phyloP scores from a whole-genome alignment of 2,329 filamentous ascomycete genomes.

The Diaporthe sp. region DNA sequence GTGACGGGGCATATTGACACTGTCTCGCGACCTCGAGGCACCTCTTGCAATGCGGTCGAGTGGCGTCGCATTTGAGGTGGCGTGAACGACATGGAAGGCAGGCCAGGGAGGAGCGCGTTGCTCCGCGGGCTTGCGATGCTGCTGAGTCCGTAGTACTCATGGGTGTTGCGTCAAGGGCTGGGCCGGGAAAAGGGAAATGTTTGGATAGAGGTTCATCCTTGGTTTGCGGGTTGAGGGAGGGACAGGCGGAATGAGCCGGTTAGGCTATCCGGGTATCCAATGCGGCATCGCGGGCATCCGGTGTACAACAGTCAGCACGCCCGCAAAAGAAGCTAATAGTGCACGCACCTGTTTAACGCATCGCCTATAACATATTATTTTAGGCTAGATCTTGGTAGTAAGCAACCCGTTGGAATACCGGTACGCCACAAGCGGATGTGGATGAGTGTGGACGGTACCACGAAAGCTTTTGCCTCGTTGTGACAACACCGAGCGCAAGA shows the following conservation, averaged over 20 bases:
- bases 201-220: neutral
- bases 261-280: constrained; percentile 26
- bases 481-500: neutral
- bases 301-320: neutral
- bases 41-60: neutral
- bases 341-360: neutral
- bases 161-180: neutral
- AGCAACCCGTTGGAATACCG: neutral
- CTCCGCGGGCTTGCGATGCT: neutral
- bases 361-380: neutral
- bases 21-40: constrained; percentile 4
- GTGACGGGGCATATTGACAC: constrained; percentile 11
- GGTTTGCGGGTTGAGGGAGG: neutral
- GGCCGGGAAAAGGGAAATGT: neutral
- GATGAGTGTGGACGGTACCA: neutral
- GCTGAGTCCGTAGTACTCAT: neutral
- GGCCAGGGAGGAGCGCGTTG: constrained; percentile 1
- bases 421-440: neutral
- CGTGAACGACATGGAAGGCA: constrained; percentile 15
- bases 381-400: neutral
- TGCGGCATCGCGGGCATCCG: constrained; percentile 1
- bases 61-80: constrained; percentile 14
- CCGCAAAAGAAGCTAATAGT: neutral
- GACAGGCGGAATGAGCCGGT: neutral
- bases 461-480: too few relatives aligned